These are phyloP conservation scores for Phytopythium ostracodes DNA, from an alignment of 352 stramenopile species.

Conservation along the genomic window DNA sequence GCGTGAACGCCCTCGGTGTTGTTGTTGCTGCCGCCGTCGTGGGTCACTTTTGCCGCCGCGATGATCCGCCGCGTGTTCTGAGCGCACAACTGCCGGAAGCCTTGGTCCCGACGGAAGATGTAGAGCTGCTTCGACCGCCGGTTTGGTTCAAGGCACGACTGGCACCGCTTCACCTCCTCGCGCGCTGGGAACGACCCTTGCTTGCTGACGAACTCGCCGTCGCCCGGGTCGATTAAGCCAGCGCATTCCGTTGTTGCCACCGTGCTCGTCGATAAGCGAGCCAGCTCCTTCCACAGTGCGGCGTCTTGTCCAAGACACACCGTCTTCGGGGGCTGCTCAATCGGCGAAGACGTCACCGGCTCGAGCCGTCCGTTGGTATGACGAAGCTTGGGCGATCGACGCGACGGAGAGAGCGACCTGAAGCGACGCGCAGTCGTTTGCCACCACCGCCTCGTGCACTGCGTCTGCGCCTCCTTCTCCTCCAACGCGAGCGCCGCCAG, in stretches of 20 bases:
- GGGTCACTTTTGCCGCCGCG: constrained; percentile 9
- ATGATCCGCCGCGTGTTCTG: constrained; percentile 30
- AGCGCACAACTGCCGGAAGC: constrained; percentile 17
- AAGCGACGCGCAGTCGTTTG: constrained; percentile 4
- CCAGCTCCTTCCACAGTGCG: neutral
- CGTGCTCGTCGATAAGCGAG: neutral
- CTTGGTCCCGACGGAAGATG: constrained; percentile 27
- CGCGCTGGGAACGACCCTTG: no score
- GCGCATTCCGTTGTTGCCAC: neutral
- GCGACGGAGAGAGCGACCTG: constrained; percentile 21
- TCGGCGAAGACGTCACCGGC: neutral
- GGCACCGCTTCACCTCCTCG: neutral
- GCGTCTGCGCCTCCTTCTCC: neutral
- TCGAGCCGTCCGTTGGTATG: constrained; percentile 26
- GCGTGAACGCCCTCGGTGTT: neutral
- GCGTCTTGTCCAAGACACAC: constrained; percentile 1
- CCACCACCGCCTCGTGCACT: neutral
- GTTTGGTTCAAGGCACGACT: neutral
- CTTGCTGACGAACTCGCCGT: neutral
- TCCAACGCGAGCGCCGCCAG: neutral
- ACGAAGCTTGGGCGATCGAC: constrained; percentile 21
- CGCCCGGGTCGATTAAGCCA: neutral
- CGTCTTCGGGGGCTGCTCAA: neutral
- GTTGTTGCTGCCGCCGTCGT: neutral
- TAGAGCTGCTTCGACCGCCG: constrained; percentile 13